phyloP scores from a whole-genome alignment of 306 rosid genomes.

The Arachis stenosperma region DNA sequence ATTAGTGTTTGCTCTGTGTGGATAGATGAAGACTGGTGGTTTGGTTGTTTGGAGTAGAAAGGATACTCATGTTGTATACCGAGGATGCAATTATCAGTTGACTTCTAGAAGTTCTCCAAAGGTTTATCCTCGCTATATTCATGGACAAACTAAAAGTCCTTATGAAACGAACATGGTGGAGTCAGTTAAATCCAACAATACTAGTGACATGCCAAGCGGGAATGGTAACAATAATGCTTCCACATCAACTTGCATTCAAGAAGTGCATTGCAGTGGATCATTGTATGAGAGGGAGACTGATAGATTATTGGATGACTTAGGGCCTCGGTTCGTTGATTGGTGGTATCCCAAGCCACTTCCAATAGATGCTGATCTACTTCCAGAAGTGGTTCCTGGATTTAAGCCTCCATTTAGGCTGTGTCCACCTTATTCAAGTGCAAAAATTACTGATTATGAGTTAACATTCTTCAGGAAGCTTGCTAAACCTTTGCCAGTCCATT shows the following conservation, averaged over 20 bases:
- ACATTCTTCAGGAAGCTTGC: slow-evolving; percentile 77
- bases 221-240: slow-evolving; percentile 34
- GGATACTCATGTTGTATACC: slow-evolving; percentile 66
- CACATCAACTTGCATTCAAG: slow-evolving; percentile 29
- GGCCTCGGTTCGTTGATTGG: slow-evolving; percentile 94
- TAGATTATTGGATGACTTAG: slow-evolving; percentile 76
- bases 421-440: slow-evolving; percentile 58
- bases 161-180: slow-evolving; percentile 36
- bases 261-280: slow-evolving; percentile 46
- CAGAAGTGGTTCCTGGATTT: slow-evolving; percentile 76
- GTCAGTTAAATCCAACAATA: slow-evolving; percentile 39
- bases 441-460: slow-evolving; percentile 62
- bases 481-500: slow-evolving; percentile 77
- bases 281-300: slow-evolving; percentile 84
- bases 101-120: slow-evolving; percentile 39
- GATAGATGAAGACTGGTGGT: slow-evolving; percentile 84
- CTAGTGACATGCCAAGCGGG: slow-evolving; percentile 36
- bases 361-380: slow-evolving; percentile 88
- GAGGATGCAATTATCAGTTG: slow-evolving; percentile 57
- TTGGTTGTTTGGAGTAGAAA: slow-evolving; percentile 79
- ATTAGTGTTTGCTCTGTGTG: slow-evolving; percentile 31
- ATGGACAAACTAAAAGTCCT: slow-evolving; percentile 28
- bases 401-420: slow-evolving; percentile 69
- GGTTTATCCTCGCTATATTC: slow-evolving; percentile 36
- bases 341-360: slow-evolving; percentile 95